A percentile compares a stretch with the other conserved stretches of the same genome.
These are phyloP conservation scores for Athelia psychrophila DNA, from an alignment of 1,284 basidiomycete genomes.

Conservation along the genomic window DNA sequence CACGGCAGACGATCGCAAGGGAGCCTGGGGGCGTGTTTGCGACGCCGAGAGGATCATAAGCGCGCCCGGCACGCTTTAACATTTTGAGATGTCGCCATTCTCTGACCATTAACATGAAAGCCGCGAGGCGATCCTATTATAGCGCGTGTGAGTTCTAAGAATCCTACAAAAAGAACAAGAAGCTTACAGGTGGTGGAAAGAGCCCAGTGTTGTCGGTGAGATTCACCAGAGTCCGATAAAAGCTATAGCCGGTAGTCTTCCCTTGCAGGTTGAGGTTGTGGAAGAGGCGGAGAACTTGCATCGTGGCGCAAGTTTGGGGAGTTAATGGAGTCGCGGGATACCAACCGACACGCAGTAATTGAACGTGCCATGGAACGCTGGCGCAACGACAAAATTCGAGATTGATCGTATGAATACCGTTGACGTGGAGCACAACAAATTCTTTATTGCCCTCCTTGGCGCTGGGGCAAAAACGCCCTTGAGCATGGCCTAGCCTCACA, in stretches of 20 bases:
- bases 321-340: constrained; percentile 15
- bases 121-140: constrained; percentile 17
- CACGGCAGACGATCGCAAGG: background rate
- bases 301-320: constrained; percentile 17
- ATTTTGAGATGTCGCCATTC: background rate
- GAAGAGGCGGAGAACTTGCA: constrained; percentile 13
- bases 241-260: constrained; percentile 9
- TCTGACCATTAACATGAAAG: constrained; percentile 6
- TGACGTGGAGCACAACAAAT: constrained; percentile 2
- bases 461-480: background rate
- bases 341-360: constrained; percentile 16
- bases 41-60: background rate
- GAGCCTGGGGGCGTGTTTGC: background rate
- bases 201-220: constrained; percentile 8
- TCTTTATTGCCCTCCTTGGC: background rate
- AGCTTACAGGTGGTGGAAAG: background rate
- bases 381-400: constrained; percentile 4
- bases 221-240: constrained; percentile 10
- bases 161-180: background rate
- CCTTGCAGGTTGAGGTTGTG: constrained; percentile 14
- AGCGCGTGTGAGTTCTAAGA: background rate
- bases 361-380: constrained; percentile 2
- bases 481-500: background rate
- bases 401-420: constrained; percentile 1
- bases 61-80: background rate